Base-by-base conservation (phyloP, 768 basidiomycete genomes). In the Postia placenta region DNA sequence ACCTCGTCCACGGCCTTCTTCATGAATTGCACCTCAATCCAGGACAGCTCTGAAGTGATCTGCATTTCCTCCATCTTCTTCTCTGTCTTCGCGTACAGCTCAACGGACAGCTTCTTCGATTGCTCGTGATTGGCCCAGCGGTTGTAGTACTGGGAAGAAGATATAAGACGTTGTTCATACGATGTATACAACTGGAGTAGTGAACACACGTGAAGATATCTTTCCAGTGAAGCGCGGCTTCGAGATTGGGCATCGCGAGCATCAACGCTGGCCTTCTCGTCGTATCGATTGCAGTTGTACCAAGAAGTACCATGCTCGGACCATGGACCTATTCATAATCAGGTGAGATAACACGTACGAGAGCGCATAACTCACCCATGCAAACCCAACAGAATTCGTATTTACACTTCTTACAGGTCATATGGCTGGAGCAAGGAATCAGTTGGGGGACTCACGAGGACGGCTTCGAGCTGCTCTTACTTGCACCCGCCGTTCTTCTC, bases 61-160 rank as follows among this genome's bases (percentile, higher is more conserved):
- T 98, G 96, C 87, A 98, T 95, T 69, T 96, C 92, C 67, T 97
- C 93, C 96, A 99, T 99, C 83, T 97, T 97, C 80, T 95, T 93
- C 78, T 99, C 94, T 11, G 95, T 97, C 73, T 93, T 93, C 48
- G 77, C 77, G 66, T 94, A 95, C 36, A 98, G 73, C 55, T 97
- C 92, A 14, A 89, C 66, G 15, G 95, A 93, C 44, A 99, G 83
- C 69, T 93, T 94, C 44, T 94, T 92, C n/a, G 94, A 96, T 64
- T 96, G 94, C 63, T 99, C 96, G 70, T 99, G 96, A 67, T 99
- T 99, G 6, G 96, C 91, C 90, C 92, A 99, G 35, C 96, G 90
- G 66, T 96, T 98, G 74, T 97, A 99, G 71, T 98, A 99, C 92
- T 96, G 55, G n/a, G n/a, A 3, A 33, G 12, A 17, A 22, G 38